Evolutionary conservation across 225 moss, liverwort and hornwort species (phyloP), one percentile per base, ranked within the genome.

Genomic region (Straminergon stramineum): DNA sequence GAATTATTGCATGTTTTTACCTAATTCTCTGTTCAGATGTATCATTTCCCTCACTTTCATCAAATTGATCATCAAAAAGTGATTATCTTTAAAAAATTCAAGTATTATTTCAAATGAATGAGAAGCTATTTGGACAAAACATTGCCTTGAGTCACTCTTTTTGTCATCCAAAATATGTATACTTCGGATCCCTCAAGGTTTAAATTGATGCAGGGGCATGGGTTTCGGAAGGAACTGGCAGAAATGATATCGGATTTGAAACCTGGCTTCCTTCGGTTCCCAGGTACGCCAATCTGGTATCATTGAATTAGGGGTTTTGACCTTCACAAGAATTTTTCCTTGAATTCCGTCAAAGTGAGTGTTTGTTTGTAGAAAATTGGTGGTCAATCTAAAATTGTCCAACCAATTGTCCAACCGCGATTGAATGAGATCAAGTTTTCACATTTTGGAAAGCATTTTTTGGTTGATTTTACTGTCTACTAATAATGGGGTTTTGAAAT

Each of bases 221-320:
- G 99, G 52, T 99, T 92, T 93, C 93, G 97, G 11, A 97, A 94
- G 89, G 97, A 97, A 67, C 94, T 99, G 37, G 99, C 97, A 43
- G 48, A 70, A 82, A 94, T 99, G 97, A 88, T 99, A 39, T 91
- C 90, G 61, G 96, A 96, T n/a, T 73, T 99, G 85, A 95, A 96
- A 28, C 99, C 99, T 81, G 97, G 94, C 32, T 99, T 99, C 58
- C 90, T 99, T 81, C 96, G 99, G 39, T 99, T 99, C 87, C 99
- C 99, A 92, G 99, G 96, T 99, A 57, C 56, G 68, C 24, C 73
- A 43, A 60, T 31, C 95, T 94, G 96, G 96, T 95, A 19, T 71
- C 9, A 8, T 45, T 30, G 73, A 58, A 86, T 39, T n/a, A 75
- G 61, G 23, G 15, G 7, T 13, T 85, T 71, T 56, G 39, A 43